Base-by-base conservation (phyloP, 768 basidiomycete genomes). In the Suillus variegatus region DNA sequence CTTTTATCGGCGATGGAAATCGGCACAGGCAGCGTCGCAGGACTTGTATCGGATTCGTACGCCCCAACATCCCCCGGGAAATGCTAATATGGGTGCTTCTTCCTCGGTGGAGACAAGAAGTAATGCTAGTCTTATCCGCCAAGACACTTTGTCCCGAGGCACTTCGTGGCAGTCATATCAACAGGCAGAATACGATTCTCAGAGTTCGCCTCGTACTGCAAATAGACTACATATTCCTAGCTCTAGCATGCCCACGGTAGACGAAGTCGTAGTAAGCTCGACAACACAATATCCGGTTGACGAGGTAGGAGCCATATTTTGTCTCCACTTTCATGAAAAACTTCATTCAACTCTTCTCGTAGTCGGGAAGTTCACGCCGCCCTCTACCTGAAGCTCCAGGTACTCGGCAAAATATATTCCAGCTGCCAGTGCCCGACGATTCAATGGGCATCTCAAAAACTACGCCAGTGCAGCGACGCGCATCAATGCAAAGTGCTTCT, bases 1-100 rank as follows among this genome's bases (percentile, higher is more conserved):
- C 61, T 77, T 74, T 44, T 77, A 73, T 40, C 66, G 69, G 40
- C 72, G 72, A 9, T 77, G 75, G 75, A 77, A 66, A 66, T 67
- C 69, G 20, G 67, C 67, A 1, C n/a, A 71, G 36, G 62, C 66
- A 28, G 47, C 63, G 25, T 70, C 70, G n/a, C 55, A 61, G 4
- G 65, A 67, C 47, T 51, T 67, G 8, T 68, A 70, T 49, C 64
- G 68, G 49, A 38, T 54, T 43, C 58, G 66, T 49, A 58, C 66
- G 6, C 55, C 65, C n/a, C 67, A 64, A 40, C 69, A 38, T 20
- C 41, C 18, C 7, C 62, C 64, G 4, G 63, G 18, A 13, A 32
- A 46, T 0, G 10, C 47, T 12, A 16, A 70, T 1, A 63, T 63
- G 9, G 74, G 69, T 20, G n/a, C 69, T 44, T 71, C 73, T 44